Evolutionary conservation across 768 basidiomycete genomes (phyloP).

Genomic region (Cystofilobasidium ferigula): DNA sequence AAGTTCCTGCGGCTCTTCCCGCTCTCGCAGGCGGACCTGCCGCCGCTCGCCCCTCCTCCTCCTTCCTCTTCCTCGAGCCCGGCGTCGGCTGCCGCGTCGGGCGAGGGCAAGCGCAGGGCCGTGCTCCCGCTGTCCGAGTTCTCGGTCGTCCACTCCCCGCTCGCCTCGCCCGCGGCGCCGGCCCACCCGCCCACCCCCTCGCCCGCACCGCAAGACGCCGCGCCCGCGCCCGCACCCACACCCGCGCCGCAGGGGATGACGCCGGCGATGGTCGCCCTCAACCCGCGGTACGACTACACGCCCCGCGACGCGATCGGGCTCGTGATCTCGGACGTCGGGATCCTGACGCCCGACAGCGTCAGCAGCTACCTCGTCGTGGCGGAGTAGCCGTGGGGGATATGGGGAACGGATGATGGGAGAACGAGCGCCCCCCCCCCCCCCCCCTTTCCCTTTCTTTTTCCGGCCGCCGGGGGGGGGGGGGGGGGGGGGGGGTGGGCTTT

Average conservation of each 20-base stretch:
- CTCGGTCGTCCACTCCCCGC: conserved; percentile 26
- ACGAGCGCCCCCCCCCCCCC: too few relatives aligned
- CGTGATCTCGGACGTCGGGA: conserved; percentile 88
- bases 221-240: neutral
- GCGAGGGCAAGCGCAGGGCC: neutral
- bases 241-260: conserved; percentile 48
- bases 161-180: conserved; percentile 22
- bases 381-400: neutral
- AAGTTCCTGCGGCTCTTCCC: conserved; percentile 96
- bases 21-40: conserved; percentile 38
- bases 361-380: conserved; percentile 3
- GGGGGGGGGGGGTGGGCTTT: too few relatives aligned
- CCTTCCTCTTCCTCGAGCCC: conserved; percentile 8
- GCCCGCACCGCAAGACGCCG: neutral
- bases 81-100: neutral
- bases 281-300: conserved; percentile 89
- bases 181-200: too few relatives aligned
- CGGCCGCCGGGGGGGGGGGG: too few relatives aligned
- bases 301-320: conserved; percentile 86
- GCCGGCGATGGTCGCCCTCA: conserved; percentile 65
- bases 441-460: too few relatives aligned
- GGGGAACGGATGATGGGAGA: too few relatives aligned
- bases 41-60: conserved; percentile 29
- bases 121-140: conserved; percentile 26
- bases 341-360: conserved; percentile 42